Evolutionary conservation across 2,329 filamentous ascomycete genomes (phyloP).

Genomic region (Trichoderma sp.): DNA sequence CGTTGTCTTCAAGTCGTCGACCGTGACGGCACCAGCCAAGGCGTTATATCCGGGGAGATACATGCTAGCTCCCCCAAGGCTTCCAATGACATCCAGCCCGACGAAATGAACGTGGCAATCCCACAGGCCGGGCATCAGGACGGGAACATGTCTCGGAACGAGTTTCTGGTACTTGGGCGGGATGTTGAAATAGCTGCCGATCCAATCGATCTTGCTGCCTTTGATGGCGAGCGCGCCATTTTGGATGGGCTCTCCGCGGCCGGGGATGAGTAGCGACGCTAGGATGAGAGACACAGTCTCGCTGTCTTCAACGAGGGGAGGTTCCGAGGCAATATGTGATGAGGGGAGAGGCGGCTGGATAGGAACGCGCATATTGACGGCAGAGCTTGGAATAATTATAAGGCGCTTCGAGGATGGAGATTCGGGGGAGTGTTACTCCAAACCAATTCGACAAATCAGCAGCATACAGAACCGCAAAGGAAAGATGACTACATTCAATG

Average conservation of each 20-base stretch:
- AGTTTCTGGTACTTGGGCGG: constrained; percentile 25
- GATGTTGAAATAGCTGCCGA: constrained; percentile 27
- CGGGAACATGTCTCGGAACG: constrained; percentile 37
- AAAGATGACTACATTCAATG: neutral
- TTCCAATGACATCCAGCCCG: constrained; percentile 28
- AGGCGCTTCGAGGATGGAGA: neutral
- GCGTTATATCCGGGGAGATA: constrained; percentile 21
- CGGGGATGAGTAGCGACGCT: constrained; percentile 36
- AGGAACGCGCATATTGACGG: constrained; percentile 20
- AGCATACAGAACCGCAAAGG: neutral
- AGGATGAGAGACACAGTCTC: constrained; percentile 26
- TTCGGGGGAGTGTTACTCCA: neutral
- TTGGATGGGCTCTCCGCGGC: constrained; percentile 34
- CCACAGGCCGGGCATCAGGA: constrained; percentile 52
- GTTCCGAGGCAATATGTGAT: constrained; percentile 13
- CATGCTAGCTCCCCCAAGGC: neutral
- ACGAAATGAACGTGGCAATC: constrained; percentile 50
- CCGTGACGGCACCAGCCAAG: constrained; percentile 21
- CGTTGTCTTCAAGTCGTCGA: constrained; percentile 35
- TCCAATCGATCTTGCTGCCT: constrained; percentile 38
- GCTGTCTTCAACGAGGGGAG: constrained; percentile 11
- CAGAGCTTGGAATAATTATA: neutral
- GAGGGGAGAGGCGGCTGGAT: constrained; percentile 6
- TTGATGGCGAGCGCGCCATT: constrained; percentile 37
- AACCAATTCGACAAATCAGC: neutral